Conservation (phyloP, 2,329 filamentous ascomycete species). For the Penicillium expansum region DNA sequence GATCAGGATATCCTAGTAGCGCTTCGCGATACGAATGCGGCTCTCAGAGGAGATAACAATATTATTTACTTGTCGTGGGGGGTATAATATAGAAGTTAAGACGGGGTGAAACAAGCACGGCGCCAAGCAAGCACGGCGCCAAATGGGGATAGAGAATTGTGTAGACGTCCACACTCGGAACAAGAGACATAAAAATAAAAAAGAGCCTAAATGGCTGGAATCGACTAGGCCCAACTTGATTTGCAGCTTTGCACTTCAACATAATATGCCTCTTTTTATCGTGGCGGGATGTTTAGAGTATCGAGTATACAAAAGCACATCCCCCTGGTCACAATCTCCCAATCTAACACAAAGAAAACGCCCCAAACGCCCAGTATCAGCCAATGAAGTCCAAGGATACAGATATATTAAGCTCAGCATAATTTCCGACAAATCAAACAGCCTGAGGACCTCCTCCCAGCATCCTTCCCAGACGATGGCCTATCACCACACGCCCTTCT, state of each 20-base stretch:
- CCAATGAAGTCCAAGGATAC: no score
- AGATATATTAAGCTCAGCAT: no score
- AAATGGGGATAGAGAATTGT: not conserved
- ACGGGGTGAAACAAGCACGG: not conserved
- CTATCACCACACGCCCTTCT: no score
- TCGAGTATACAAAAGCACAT: not conserved
- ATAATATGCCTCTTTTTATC: not conserved
- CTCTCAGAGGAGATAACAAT: not conserved
- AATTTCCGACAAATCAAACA: no score
- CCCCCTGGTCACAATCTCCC: no score
- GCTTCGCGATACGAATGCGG: not conserved
- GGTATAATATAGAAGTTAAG: not conserved
- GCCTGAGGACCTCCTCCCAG: no score
- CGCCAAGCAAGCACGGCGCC: not conserved
- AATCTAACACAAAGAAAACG: not conserved
- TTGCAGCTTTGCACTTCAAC: not conserved
- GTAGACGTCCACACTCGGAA: not conserved
- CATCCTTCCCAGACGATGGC: no score
- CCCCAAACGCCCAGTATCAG: conserved; percentile 20
- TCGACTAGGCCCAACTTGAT: not conserved
- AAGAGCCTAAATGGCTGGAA: no score
- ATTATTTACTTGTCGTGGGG: not conserved
- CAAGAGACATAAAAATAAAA: no score
- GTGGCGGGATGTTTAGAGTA: not conserved
- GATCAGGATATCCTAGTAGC: not conserved